phyloP scores from a whole-genome alignment of 2,329 filamentous ascomycete species.

The Shiraia sp. region DNA sequence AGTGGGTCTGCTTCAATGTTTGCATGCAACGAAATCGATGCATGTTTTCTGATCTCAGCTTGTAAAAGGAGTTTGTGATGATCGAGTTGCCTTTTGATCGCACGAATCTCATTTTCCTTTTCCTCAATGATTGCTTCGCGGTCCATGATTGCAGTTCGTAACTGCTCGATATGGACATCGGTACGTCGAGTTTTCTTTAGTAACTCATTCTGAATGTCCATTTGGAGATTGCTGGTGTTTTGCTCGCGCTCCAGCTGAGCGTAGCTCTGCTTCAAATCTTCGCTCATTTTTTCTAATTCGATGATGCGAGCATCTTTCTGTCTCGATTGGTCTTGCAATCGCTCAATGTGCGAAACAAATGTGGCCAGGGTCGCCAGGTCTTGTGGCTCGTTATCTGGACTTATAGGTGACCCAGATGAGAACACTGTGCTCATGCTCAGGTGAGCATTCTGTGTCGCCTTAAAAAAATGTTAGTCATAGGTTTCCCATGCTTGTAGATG shows the following conservation, averaged over 20 bases:
- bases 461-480: not conserved
- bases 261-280: conserved; percentile 20
- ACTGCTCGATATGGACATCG: conserved; percentile 35
- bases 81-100: conserved; percentile 43
- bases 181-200: conserved; percentile 28
- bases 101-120: conserved; percentile 34
- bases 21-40: conserved; percentile 27
- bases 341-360: conserved; percentile 35
- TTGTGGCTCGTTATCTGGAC: conserved; percentile 16
- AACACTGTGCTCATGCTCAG: conserved; percentile 37
- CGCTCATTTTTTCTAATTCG: conserved; percentile 26
- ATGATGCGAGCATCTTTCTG: conserved; percentile 31
- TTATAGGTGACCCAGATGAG: conserved; percentile 23
- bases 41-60: conserved; percentile 46
- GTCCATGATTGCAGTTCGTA: conserved; percentile 33
- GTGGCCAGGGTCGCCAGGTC: conserved; percentile 28
- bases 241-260: conserved; percentile 27
- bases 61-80: conserved; percentile 47
- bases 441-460: conserved; percentile 14
- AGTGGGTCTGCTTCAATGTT: conserved; percentile 27
- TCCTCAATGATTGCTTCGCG: conserved; percentile 38
- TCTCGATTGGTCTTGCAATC: conserved; percentile 37
- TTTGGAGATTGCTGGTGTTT: conserved; percentile 25
- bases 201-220: conserved; percentile 34
- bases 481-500: too few relatives aligned